These are phyloP conservation scores for Mucor circinelloides DNA, from an alignment of 371 early-diverging fungal species.

Conservation along the genomic window DNA sequence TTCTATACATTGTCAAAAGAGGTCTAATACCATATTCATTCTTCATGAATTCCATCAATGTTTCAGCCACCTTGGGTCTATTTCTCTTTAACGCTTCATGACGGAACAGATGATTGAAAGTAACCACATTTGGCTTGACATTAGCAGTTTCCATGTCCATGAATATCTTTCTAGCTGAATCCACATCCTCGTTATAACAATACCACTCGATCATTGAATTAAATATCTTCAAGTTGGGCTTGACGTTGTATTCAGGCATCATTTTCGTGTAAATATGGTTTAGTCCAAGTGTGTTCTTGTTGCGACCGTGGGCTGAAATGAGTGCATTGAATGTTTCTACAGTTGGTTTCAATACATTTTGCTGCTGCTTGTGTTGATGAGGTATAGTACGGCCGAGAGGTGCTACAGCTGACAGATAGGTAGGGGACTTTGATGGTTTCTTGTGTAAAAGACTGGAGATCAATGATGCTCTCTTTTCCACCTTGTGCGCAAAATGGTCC, in stretches of 20 bases:
- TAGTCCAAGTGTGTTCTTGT: conserved; percentile 32
- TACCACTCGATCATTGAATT: conserved; percentile 48
- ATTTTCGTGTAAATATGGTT: conserved; percentile 37
- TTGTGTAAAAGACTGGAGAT: conserved; percentile 9
- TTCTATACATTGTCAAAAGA: conserved; percentile 40
- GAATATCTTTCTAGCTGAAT: conserved; percentile 36
- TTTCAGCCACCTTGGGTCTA: conserved; percentile 38
- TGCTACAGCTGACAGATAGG: conserved; percentile 5
- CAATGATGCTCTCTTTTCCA: neutral
- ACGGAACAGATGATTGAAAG: conserved; percentile 48
- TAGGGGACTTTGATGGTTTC: neutral
- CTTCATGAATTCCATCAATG: conserved; percentile 42
- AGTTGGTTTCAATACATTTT: conserved; percentile 21
- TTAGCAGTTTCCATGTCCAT: conserved; percentile 39
- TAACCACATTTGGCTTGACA: conserved; percentile 39
- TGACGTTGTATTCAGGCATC: conserved; percentile 35
- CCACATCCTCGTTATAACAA: conserved; percentile 33
- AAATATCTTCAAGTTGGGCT: conserved; percentile 30
- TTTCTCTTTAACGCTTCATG: conserved; percentile 42
- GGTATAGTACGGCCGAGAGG: conserved; percentile 17
- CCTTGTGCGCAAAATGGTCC: conserved; percentile 17
- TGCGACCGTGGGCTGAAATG: conserved; percentile 45
- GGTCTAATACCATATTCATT: conserved; percentile 36
- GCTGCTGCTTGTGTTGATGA: neutral
- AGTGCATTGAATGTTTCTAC: conserved; percentile 39